Percentiles rank a stretch among this genome's conserved stretches.
phyloP scores from a whole-genome alignment of 2,329 filamentous ascomycete species.

The Paecilomyces sp. region DNA sequence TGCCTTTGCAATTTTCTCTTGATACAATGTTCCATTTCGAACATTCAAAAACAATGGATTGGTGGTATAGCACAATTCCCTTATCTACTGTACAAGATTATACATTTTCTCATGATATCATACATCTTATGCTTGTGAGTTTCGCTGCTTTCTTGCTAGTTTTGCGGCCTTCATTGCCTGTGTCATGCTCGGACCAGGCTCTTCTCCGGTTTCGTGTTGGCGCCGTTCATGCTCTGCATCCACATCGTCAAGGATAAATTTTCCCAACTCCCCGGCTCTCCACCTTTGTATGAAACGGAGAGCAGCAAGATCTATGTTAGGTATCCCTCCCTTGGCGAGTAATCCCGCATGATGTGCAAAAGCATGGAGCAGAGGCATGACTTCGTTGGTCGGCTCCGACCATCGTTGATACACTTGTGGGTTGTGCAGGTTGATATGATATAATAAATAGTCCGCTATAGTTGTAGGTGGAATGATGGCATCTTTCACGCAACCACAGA shows the following conservation, averaged over 20 bases:
- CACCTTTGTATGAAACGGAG: constrained; percentile 76
- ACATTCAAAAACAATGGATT: constrained; percentile 1
- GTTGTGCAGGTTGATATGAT: constrained; percentile 65
- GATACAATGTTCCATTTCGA: background rate
- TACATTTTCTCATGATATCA: background rate
- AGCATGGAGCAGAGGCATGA: constrained; percentile 62
- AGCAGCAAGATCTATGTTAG: constrained; percentile 66
- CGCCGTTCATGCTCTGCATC: constrained; percentile 60
- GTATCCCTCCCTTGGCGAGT: constrained; percentile 63
- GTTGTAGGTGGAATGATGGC: constrained; percentile 70
- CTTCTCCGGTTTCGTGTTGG: constrained; percentile 16
- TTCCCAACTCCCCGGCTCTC: constrained; percentile 68
- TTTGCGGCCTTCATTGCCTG: constrained; percentile 36
- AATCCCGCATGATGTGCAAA: constrained; percentile 71
- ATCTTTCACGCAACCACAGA: constrained; percentile 87
- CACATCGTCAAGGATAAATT: constrained; percentile 73
- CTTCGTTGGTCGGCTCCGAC: constrained; percentile 71
- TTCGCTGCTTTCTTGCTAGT: constrained; percentile 18
- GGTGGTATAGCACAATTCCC: background rate
- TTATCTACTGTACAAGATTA: background rate
- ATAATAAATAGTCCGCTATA: constrained; percentile 85
- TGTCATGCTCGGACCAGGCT: constrained; percentile 31
- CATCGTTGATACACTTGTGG: constrained; percentile 58
- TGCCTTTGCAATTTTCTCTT: background rate
- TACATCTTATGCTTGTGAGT: background rate